A percentile compares a stretch with the other conserved stretches of the same genome.
These are phyloP conservation scores for Ajuga chamaepitys DNA, from an alignment of 257 asterid species.

Conservation along the genomic window DNA sequence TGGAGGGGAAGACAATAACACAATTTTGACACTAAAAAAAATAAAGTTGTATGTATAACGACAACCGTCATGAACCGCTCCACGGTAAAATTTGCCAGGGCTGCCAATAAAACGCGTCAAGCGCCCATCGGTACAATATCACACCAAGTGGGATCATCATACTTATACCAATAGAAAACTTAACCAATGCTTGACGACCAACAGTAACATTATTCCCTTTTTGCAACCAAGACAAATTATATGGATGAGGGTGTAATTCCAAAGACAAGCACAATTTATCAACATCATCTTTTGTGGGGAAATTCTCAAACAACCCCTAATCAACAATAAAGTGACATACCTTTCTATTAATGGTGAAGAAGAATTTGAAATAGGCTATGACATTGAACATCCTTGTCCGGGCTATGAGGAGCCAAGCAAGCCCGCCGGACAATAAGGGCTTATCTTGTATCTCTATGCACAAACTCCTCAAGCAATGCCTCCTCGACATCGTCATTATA, in stretches of 20 bases:
- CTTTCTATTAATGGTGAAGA: neutral
- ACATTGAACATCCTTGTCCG: neutral
- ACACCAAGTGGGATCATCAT: neutral
- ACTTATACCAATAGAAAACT: neutral
- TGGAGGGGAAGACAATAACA: neutral
- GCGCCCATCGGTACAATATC: neutral
- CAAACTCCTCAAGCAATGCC: neutral
- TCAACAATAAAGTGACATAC: neutral
- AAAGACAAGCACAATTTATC: neutral
- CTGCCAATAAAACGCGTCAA: neutral
- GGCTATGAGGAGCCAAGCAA: neutral
- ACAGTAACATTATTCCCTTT: neutral
- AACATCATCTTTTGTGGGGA: neutral
- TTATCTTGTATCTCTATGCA: neutral
- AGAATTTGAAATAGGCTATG: neutral
- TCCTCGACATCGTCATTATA: no score
- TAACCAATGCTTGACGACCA: neutral
- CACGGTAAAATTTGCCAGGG: neutral
- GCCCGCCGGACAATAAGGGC: neutral
- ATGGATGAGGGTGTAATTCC: neutral
- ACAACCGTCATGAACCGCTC: neutral
- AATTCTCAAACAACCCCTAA: neutral
- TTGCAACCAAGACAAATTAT: no score
- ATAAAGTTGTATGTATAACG: neutral
- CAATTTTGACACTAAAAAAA: neutral